Base-by-base conservation (phyloP, 805 yeast genomes). In the Groenewaldozyma tartarivorans region DNA sequence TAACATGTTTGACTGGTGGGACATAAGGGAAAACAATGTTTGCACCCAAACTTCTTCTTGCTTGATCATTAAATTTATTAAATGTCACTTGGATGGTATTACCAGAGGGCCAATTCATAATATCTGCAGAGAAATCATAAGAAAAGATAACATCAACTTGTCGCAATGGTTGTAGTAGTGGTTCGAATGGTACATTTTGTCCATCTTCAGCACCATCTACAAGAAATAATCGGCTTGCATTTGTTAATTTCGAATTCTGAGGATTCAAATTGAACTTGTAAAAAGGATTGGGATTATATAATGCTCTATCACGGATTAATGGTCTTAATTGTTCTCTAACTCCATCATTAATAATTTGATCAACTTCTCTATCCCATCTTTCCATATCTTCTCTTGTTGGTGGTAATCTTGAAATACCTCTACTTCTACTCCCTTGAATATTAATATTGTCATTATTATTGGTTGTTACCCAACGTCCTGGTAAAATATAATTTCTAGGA, bases 201-300 rank as follows among this genome's bases (percentile, higher is more conserved):
- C 50, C 43, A 56, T 79, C 85, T 54, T 78, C 85, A 48, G 87
- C 88, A 48, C 88, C 90, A 55, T 81, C 90, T 24, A 72, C 81
- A 29, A 81, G 63, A 52, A 62, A 44, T 34, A 81, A 63, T n/a
- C 69, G 54, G 4, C 65, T 65, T 32, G 68, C 54, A 4, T 60
- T 26, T 21, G 31, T 18, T 29, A 7, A 46, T 2, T 58, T 55
- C 9, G 32, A 68, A 32, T 68, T 39, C 42, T 6, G 50, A 48
- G 1, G 49, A 54, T 63, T 3, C 64, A 58, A 20, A 24, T 24
- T 24, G 29, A 24, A 75, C 26, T 66, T 67, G 41, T 62, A 65
- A 61, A 81, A 81, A 33, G 94, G 94, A 53, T 84, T 84, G 41
- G 94, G 92, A 11, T 59, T 53, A 57, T 76, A 81, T 35, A 71